A percentile compares a stretch with the other conserved stretches of the same genome.
phyloP scores from a whole-genome alignment of 2,329 filamentous ascomycete species.

The Phialemonium atrogriseum region DNA sequence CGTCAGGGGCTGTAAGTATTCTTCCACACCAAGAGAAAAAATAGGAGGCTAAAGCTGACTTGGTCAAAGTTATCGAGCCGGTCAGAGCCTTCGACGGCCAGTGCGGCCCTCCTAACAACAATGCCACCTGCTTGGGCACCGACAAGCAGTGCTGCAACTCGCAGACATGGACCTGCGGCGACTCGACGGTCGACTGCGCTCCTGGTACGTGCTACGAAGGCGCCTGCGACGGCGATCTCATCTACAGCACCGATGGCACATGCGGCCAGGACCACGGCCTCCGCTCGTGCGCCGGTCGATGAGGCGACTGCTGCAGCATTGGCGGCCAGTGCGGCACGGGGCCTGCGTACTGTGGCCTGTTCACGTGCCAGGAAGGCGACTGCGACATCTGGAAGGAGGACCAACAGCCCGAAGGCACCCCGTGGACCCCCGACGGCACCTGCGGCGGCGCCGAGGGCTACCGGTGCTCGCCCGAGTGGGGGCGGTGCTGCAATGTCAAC shows the following conservation, averaged over 20 bases:
- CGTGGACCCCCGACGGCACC: conserved; percentile 23
- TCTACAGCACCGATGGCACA: conserved; percentile 24
- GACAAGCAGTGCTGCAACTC: conserved; percentile 4
- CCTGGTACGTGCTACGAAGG: conserved; percentile 24
- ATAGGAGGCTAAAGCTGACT: too few relatives aligned
- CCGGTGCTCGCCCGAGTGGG: conserved; percentile 23
- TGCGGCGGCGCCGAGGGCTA: conserved; percentile 21
- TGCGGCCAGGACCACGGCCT: conserved; percentile 21
- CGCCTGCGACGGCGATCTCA: conserved; percentile 17
- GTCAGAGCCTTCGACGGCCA: conserved; percentile 14
- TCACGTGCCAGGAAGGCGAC: conserved; percentile 13
- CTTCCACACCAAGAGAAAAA: too few relatives aligned
- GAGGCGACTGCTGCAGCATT: conserved; percentile 22
- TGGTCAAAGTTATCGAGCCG: conserved; percentile 17
- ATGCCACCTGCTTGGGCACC: conserved; percentile 20
- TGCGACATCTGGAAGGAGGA: too few relatives aligned
- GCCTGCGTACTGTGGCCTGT: conserved; percentile 9
- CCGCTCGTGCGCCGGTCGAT: conserved; percentile 21
- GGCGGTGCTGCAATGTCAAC: conserved; percentile 19
- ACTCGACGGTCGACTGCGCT: conserved; percentile 18
- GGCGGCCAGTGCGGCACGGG: conserved; percentile 18
- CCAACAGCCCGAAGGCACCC: too few relatives aligned
- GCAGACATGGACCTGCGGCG: background rate
- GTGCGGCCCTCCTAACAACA: conserved; percentile 20
- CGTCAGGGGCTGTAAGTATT: conserved; percentile 8